These are phyloP conservation scores for Lentinula lateritia DNA, from an alignment of 768 basidiomycete genomes.

Conservation along the genomic window DNA sequence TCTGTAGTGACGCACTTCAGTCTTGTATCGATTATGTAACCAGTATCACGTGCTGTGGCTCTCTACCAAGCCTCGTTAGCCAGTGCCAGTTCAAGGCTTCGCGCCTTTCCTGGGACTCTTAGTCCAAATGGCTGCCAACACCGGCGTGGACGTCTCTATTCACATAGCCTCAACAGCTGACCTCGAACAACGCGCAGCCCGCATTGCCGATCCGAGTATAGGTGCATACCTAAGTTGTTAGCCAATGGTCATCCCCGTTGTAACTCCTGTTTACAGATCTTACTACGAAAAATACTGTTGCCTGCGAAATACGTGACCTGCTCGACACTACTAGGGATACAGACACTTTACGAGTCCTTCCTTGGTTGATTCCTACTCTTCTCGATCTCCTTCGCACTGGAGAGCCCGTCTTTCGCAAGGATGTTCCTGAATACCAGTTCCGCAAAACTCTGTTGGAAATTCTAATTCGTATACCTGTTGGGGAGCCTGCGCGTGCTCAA, in stretches of 20 bases:
- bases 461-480: conserved; percentile 78
- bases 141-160: conserved; percentile 27
- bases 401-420: conserved; percentile 61
- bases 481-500: conserved; percentile 71
- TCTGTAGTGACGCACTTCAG: neutral
- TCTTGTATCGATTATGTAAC: neutral
- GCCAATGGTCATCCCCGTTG: neutral
- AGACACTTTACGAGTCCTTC: conserved; percentile 65
- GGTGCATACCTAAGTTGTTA: conserved; percentile 33
- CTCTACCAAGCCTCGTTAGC: neutral
- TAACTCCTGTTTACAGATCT: conserved; percentile 42
- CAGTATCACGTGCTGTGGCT: neutral
- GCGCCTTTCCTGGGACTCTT: neutral
- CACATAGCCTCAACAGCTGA: conserved; percentile 44
- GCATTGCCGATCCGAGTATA: conserved; percentile 70
- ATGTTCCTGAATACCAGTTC: conserved; percentile 70
- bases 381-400: conserved; percentile 68
- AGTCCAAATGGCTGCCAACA: conserved; percentile 24
- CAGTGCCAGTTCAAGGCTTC: neutral
- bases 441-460: conserved; percentile 86
- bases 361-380: conserved; percentile 68
- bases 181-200: conserved; percentile 65
- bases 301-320: conserved; percentile 75
- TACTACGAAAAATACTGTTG: conserved; percentile 62
- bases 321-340: conserved; percentile 74